Conservation (phyloP, 371 early-diverging fungal species). For the Syncephalastrum contaminatum region DNA sequence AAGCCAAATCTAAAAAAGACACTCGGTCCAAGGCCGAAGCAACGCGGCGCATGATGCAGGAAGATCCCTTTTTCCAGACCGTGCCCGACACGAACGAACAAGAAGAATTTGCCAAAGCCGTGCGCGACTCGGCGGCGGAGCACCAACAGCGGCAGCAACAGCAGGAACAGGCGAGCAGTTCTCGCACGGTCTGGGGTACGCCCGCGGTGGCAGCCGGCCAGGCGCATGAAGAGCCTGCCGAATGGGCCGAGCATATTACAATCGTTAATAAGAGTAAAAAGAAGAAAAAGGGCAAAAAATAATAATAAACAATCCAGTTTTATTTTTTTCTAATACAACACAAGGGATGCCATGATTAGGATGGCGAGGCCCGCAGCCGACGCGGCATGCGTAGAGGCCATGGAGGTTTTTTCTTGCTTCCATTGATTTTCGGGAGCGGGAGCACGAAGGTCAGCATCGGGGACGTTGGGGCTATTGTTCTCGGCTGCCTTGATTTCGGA, state of each 20-base stretch:
- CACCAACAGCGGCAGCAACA: not conserved
- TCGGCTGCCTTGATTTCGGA: too few relatives aligned
- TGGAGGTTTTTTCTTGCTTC: too few relatives aligned
- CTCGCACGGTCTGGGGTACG: conserved; percentile 61
- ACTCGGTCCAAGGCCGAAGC: conserved; percentile 13
- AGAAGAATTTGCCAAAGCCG: conserved; percentile 29
- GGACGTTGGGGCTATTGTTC: too few relatives aligned
- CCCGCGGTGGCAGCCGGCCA: conserved; percentile 34
- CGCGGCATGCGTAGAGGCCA: too few relatives aligned
- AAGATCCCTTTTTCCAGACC: conserved; percentile 59
- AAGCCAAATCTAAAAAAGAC: conserved; percentile 31
- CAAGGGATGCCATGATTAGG: too few relatives aligned
- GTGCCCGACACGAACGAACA: conserved; percentile 25
- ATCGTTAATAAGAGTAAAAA: conserved; percentile 24
- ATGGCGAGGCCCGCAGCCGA: too few relatives aligned
- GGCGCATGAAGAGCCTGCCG: conserved; percentile 20
- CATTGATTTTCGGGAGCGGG: too few relatives aligned
- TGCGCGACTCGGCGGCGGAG: conserved; percentile 26
- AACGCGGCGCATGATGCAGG: conserved; percentile 29
- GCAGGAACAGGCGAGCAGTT: conserved; percentile 2
- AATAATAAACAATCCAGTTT: conserved; percentile 6
- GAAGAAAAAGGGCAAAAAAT: conserved; percentile 22
- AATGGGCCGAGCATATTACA: conserved; percentile 45
- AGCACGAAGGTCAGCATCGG: too few relatives aligned
- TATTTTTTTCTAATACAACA: not conserved